These are phyloP conservation scores for Saprolegnia parasitica DNA, from an alignment of 352 stramenopile genomes.

Conservation along the genomic window DNA sequence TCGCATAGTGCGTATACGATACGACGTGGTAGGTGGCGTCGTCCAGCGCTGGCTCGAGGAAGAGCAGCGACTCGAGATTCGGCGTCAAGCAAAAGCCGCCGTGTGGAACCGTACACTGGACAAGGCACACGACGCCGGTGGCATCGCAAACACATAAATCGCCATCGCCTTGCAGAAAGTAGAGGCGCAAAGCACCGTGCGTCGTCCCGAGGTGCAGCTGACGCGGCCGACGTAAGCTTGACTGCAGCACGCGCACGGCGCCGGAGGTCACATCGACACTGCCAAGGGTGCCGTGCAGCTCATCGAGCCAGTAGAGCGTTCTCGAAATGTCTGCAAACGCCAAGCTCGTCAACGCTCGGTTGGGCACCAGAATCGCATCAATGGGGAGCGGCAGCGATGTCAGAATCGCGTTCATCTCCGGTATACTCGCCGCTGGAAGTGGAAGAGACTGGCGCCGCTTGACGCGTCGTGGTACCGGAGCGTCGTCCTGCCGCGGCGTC, in stretches of 20 bases:
- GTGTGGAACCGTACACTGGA: too few species aligned
- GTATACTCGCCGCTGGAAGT: background rate
- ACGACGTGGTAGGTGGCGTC: too few species aligned
- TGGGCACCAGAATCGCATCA: background rate
- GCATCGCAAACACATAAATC: too few species aligned
- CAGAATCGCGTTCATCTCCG: background rate
- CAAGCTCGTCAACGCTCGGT: conserved; percentile 3
- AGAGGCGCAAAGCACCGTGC: background rate
- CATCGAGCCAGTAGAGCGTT: conserved; percentile 20
- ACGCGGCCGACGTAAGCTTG: background rate
- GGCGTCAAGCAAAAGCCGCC: too few species aligned
- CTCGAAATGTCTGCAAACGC: background rate
- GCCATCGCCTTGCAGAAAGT: background rate
- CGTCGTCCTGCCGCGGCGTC: background rate
- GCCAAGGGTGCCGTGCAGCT: conserved; percentile 1
- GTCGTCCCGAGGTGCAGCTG: background rate
- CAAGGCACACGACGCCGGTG: too few species aligned
- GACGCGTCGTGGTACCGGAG: background rate
- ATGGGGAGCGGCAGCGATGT: background rate
- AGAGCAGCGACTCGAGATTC: too few species aligned
- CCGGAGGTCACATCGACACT: background rate
- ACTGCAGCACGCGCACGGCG: conserved; percentile 1
- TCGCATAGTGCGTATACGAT: too few species aligned
- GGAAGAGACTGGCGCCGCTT: background rate
- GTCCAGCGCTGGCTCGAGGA: too few species aligned